Percentiles rank a stretch among this genome's conserved stretches.
These are phyloP conservation scores for Russula brevipes DNA, from an alignment of 768 basidiomycete genomes.

Conservation along the genomic window DNA sequence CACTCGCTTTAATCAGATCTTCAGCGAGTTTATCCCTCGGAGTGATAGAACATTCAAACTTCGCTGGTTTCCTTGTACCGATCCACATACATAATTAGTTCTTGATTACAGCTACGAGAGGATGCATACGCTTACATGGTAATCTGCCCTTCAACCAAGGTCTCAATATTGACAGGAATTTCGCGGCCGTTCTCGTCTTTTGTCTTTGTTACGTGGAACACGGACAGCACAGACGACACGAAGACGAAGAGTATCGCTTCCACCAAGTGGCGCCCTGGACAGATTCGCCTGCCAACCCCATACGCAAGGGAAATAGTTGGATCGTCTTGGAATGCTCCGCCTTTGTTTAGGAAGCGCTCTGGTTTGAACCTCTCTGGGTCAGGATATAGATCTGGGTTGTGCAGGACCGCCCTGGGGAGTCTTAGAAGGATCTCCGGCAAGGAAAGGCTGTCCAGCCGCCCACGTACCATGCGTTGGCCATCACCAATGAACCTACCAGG, in stretches of 20 bases:
- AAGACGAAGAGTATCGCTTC: conserved; percentile 14
- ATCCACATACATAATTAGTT: background rate
- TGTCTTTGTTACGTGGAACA: conserved; percentile 1
- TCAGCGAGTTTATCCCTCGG: conserved; percentile 10
- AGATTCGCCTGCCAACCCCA: conserved; percentile 11
- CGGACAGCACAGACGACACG: background rate
- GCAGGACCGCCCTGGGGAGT: conserved; percentile 8
- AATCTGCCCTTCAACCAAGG: background rate
- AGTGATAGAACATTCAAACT: conserved; percentile 7
- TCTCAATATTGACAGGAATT: background rate
- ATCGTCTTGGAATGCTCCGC: conserved; percentile 4
- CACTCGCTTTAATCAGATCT: background rate
- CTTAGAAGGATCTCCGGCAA: background rate
- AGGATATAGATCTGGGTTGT: conserved; percentile 8
- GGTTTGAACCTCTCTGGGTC: conserved; percentile 12
- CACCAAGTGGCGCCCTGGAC: conserved; percentile 14
- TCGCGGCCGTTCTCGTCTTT: conserved; percentile 7
- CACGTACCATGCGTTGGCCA: conserved; percentile 2
- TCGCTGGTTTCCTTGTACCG: background rate
- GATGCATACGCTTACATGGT: background rate
- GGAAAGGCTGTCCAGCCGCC: background rate
- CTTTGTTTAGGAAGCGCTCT: background rate
- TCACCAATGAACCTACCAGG: background rate
- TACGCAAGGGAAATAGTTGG: background rate
- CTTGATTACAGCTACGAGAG: background rate